Base-by-base conservation (phyloP, 2,329 filamentous ascomycete species). In the Plectosphaerella plurivora region DNA sequence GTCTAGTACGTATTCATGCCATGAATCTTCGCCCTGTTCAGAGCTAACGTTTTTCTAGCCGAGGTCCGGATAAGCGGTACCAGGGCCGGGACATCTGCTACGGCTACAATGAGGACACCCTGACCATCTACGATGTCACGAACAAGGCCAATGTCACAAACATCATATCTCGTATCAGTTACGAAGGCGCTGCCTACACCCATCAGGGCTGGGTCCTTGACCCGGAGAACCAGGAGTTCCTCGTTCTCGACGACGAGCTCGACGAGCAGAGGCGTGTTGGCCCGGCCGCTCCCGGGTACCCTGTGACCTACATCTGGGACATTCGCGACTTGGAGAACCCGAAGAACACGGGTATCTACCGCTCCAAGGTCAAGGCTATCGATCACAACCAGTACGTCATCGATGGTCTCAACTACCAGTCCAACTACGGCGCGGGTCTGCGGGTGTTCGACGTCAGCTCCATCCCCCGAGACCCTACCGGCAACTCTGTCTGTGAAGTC, bases 171-270 rank as follows among this genome's bases (percentile, higher is more conserved):
- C 70, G 70, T 33, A 82, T 78, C 4, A 74, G 74, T 0, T 83
- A 83, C 60, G 73, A 76, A 12, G 80, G 80, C 42, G 78, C 78
- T 2, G 66, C 74, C 2, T 84, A 83, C 64, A 81, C 78, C 0
- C 81, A 84, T 58, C 81, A 84, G 57, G 81, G 81, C 10, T 76
- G 75, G 68, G 68, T 83, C 3, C 68, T 79, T 11, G 74, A 80
- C 59, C 61, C 65, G 2, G 61, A 69, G 35, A 72, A 63, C 52
- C 65, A 73, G 28, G 73, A 72, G 33, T 78, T 71, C 58, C 69
- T 81, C 3, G 66, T 80, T 8, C 58, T 79, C 3, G 77, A 81
- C 54, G 78, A 81, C 54, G 78, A 81, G 58, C 68, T 75, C 8
- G 78, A 82, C 51, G 78, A 82, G 66, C 55, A 59, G 1, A 62